Base-by-base conservation (phyloP, 345 rosid species). In the Linum tenue region DNA sequence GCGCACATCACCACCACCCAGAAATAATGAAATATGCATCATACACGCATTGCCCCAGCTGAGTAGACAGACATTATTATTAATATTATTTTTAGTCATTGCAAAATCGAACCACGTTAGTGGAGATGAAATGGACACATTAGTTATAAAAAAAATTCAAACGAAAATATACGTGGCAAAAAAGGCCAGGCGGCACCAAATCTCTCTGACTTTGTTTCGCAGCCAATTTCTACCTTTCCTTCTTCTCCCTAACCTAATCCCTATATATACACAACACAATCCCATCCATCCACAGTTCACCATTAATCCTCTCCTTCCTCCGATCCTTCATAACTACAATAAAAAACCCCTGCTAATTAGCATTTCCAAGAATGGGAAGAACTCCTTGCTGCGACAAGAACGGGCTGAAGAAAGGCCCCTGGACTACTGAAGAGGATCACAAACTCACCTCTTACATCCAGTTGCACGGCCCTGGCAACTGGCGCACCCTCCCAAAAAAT, bases 311-410 rank as follows among this genome's bases (percentile, higher is more conserved):
- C 50, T 62, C 15, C 56, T 55, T 40, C 43, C 43, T 60, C 39
- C 11, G 6, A n/a, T 37, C 65, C 6, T 15, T 39, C 41, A 17
- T 37, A n/a, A n/a, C n/a, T n/a, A n/a, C n/a, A n/a, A n/a, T 31
- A 16, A 63, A 22, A 5, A 1, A 0, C 3, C 41, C 8, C 8
- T n/a, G 7, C 5, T 2, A 10, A 61, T 39, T 1, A 53, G 1
- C 39, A 51, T 56, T 5, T 31, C 51, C 0, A 38, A 5, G 1
- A 56, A 75, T 75, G 78, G 78, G 74, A 51, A 75, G 78, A 63
- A 70, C 71, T 31, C 78, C 78, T 63, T 75, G 78, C 62, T 75
- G 78, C 35, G 78, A 75, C 66, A 75, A 75, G 38, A 70, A 66
- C 53, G 78, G 78, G 51, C 66, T 70, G 37, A 75, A 75, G 71